Conservation (phyloP, 1,284 basidiomycete species). For the Tylopilus orsonianus region DNA sequence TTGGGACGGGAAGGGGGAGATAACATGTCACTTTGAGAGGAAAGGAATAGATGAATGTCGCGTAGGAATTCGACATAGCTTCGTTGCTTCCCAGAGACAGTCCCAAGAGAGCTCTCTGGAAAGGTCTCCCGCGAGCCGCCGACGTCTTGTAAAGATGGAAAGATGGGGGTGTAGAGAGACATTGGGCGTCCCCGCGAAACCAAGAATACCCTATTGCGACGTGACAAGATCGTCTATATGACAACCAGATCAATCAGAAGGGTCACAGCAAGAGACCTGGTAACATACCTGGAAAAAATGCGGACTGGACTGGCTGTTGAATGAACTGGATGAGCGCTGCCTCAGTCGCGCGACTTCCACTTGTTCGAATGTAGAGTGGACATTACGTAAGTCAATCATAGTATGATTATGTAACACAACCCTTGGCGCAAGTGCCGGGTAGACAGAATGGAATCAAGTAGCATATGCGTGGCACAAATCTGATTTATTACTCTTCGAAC, state of each 20-base stretch:
- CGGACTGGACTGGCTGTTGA: not conserved
- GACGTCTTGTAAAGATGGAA: constrained; percentile 24
- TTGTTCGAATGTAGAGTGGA: not conserved
- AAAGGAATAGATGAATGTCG: constrained; percentile 34
- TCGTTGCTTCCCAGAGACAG: constrained; percentile 12
- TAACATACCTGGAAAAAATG: constrained; percentile 5
- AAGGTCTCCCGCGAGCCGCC: constrained; percentile 7
- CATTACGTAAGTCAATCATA: constrained; percentile 17
- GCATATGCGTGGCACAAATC: no score
- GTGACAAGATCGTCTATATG: not conserved
- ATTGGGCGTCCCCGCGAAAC: constrained; percentile 14
- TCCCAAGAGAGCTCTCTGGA: not conserved
- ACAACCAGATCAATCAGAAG: no score
- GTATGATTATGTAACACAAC: constrained; percentile 10
- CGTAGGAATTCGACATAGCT: constrained; percentile 30
- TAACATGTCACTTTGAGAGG: constrained; percentile 32
- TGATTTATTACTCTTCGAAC: not conserved
- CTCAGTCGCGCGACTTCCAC: not conserved
- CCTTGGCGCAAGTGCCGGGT: no score
- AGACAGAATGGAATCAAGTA: no score
- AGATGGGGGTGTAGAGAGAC: constrained; percentile 38
- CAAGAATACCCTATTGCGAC: constrained; percentile 1
- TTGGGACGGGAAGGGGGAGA: constrained; percentile 33
- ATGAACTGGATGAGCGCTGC: not conserved
- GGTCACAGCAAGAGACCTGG: not conserved